Conservation (phyloP, 1,139 yeast genomes). For the Geotrichum candidum region DNA sequence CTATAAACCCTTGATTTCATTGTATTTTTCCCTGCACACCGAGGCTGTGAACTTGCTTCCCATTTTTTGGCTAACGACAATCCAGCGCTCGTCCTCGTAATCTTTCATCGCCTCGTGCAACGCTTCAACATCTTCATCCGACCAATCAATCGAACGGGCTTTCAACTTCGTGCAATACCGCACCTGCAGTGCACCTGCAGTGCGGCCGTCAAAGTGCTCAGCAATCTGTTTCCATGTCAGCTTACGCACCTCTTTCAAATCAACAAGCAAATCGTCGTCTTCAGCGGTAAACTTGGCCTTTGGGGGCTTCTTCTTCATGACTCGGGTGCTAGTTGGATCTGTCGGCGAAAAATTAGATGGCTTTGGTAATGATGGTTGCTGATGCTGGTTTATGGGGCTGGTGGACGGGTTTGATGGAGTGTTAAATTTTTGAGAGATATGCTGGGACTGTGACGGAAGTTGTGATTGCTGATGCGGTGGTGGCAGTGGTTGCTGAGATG, state of each 20-base stretch:
- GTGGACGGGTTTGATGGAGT: background rate
- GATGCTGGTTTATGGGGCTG: background rate
- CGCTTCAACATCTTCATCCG: conserved; percentile 24
- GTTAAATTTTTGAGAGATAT: background rate
- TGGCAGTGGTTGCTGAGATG: background rate
- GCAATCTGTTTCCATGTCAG: conserved; percentile 32
- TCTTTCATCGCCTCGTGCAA: conserved; percentile 25
- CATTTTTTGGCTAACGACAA: conserved; percentile 24
- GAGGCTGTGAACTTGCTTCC: conserved; percentile 26
- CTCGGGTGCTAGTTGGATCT: background rate
- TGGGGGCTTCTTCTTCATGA: conserved; percentile 10
- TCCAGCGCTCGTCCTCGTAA: conserved; percentile 29
- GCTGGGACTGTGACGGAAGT: background rate
- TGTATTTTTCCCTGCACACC: conserved; percentile 24
- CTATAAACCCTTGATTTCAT: background rate
- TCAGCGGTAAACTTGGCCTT: conserved; percentile 30
- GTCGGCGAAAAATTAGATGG: background rate
- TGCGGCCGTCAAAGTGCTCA: conserved; percentile 29
- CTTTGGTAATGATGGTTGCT: background rate
- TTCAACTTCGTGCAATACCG: conserved; percentile 32
- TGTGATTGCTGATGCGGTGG: background rate
- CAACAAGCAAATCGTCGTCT: conserved; percentile 29
- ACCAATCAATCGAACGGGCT: conserved; percentile 23
- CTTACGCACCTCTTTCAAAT: conserved; percentile 27
- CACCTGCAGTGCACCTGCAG: conserved; percentile 32